phyloP scores from a whole-genome alignment of 2,329 filamentous ascomycete species.

The Alternaria hordeiaustralica region DNA sequence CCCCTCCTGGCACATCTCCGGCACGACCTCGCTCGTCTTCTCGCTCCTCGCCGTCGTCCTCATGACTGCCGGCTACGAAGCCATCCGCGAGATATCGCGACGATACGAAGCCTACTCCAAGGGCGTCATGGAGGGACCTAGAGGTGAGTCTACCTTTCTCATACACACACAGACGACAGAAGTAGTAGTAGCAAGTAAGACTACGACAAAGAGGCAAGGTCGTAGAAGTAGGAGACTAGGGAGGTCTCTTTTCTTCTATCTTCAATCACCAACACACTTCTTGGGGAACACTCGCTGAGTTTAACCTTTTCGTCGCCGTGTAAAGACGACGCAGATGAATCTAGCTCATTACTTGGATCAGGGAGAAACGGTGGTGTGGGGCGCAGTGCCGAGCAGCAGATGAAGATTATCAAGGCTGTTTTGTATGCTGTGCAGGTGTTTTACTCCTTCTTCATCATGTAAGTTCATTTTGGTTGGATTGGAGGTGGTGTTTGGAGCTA shows the following conservation, averaged over 20 bases:
- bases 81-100: conserved; percentile 76
- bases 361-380: conserved; percentile 63
- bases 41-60: conserved; percentile 84
- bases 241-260: conserved; percentile 10
- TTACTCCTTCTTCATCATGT: conserved; percentile 99
- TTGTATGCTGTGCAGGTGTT: conserved; percentile 95
- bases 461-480: conserved; percentile 54
- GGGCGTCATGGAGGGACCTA: conserved; percentile 32
- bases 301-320: conserved; percentile 13
- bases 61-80: conserved; percentile 92
- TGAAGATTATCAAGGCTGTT: conserved; percentile 78
- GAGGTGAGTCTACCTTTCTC: conserved; percentile 36
- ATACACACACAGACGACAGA: not conserved
- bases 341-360: conserved; percentile 75
- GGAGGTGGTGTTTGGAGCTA: conserved; percentile 1
- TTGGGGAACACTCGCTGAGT: conserved; percentile 37
- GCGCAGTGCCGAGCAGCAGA: conserved; percentile 69
- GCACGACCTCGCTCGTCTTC: conserved; percentile 74
- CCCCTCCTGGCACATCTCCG: conserved; percentile 83
- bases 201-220: not conserved
- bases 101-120: conserved; percentile 69
- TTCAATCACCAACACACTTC: conserved; percentile 11
- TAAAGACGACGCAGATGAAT: conserved; percentile 51
- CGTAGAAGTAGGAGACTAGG: conserved; percentile 10
- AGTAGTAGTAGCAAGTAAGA: not conserved